Evolutionary conservation across 2,329 filamentous ascomycete species (phyloP), one percentile per base, ranked within the genome.

Genomic region (Curvularia sp.): DNA sequence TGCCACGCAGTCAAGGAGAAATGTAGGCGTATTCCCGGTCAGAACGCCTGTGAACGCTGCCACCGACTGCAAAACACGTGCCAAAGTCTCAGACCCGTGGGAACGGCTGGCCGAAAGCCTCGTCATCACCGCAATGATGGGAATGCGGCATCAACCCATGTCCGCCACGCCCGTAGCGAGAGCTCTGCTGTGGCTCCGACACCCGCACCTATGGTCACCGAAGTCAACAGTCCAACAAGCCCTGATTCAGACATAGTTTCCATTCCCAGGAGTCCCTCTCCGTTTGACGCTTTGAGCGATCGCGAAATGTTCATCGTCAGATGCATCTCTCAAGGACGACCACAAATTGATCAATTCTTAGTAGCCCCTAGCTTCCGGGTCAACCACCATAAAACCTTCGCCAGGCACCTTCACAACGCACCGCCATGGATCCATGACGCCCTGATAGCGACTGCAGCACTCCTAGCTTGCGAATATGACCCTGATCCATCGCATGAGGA

Each of bases 1-100:
- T 58, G 55, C 51, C 55, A 58, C 48, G 46, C 44, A 12, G 55
- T 58, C 8, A 55, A 58, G 48, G 55, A 58, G 39, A 58, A 54
- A 49, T 58, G 55, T 44, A 47, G 51, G 8, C 46, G 50, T 20
- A 20, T 58, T 30, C 39, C 55, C 13, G 51, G 51, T 31, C 55
- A 54, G 51, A 30, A 49, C 15, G 31, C 44, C n/a, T 58, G 55
- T 50, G 55, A 58, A 49, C 55, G 55, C n/a, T 58, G 55, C 51
- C 46, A 49, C n/a, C 51, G 55, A 24, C 55, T 58, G 24, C 44
- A 49, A 13, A 55, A 49, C 24, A 24, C 33, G 12, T 58, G 55
- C 51, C 55, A 55, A 18, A 58, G 35, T 13, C 51, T 58, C 30
- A 53, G 55, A 33, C 55, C 55, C 9, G 44, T 55, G 15, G 46